Conservation (phyloP, 208 protist species). For the Crithidia expoeki region DNA sequence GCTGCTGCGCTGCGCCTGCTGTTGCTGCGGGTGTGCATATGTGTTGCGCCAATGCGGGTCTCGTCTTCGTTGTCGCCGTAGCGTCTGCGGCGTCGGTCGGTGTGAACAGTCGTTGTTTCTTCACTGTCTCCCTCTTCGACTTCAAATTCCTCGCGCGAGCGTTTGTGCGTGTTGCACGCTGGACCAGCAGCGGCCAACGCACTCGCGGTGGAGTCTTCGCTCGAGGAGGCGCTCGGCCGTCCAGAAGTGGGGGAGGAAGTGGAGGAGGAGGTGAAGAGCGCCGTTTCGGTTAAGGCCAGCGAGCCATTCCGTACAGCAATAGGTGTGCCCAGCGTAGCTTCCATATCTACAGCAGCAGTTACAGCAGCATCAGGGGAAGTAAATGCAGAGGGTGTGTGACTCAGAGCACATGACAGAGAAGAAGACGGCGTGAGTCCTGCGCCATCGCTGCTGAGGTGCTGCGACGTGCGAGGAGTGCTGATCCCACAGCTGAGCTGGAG, state of each 20-base stretch:
- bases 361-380: neutral
- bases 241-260: constrained; percentile 12
- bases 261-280: neutral
- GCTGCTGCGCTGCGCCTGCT: neutral
- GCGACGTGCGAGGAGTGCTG: constrained; percentile 6
- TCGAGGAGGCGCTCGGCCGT: constrained; percentile 18
- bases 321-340: neutral
- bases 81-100: too few relatives aligned
- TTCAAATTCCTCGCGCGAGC: neutral
- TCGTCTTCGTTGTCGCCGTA: neutral
- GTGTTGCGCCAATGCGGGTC: neutral
- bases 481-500: neutral
- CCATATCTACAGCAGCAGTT: neutral
- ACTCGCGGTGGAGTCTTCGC: constrained; percentile 27
- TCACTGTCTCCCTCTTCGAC: too few relatives aligned
- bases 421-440: constrained; percentile 11
- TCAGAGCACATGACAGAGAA: neutral
- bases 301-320: neutral
- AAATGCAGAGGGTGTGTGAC: neutral
- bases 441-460: constrained; percentile 7
- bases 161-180: neutral
- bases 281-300: neutral
- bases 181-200: constrained; percentile 20
- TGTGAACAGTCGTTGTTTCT: too few relatives aligned
- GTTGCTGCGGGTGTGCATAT: neutral